phyloP scores from a whole-genome alignment of 2,329 filamentous ascomycete species.

The Ampelomyces quisqualis region DNA sequence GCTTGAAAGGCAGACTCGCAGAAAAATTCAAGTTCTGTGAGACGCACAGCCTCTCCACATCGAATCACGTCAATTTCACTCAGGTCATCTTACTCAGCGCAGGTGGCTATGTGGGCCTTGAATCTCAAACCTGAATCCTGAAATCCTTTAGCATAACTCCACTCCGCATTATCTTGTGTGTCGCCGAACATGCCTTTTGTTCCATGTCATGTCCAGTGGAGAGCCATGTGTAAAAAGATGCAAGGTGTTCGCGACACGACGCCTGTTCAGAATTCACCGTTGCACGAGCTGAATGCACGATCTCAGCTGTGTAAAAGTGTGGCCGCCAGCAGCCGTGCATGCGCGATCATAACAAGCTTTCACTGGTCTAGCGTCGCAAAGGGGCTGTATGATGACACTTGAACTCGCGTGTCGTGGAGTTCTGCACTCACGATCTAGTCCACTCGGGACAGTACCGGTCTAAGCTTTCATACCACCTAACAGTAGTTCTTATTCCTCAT shows the following conservation, averaged over 20 bases:
- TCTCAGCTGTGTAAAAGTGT: constrained; percentile 22
- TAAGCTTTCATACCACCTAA: constrained; percentile 17
- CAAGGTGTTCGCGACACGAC: constrained; percentile 6
- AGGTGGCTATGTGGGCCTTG: constrained; percentile 32
- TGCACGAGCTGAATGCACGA: constrained; percentile 24
- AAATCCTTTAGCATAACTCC: constrained; percentile 12
- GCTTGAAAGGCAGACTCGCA: constrained; percentile 22
- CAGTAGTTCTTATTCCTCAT: constrained; percentile 10
- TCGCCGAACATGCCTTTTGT: background rate
- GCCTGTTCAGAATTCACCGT: constrained; percentile 10
- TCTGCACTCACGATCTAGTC: constrained; percentile 12
- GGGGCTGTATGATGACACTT: constrained; percentile 12
- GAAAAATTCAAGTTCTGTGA: constrained; percentile 13
- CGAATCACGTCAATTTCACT: constrained; percentile 18
- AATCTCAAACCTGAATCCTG: constrained; percentile 11
- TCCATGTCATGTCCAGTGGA: background rate
- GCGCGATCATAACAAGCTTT: constrained; percentile 12
- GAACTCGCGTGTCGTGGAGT: constrained; percentile 9
- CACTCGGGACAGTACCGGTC: constrained; percentile 7
- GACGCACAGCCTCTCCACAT: constrained; percentile 19
- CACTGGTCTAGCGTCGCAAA: constrained; percentile 16
- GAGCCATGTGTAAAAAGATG: background rate
- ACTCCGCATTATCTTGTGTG: constrained; percentile 6
- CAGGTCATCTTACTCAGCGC: constrained; percentile 32
- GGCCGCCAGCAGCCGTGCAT: constrained; percentile 21